A percentile compares a stretch with the other conserved stretches of the same genome.
Evolutionary conservation across 805 yeast genomes (phyloP).

Genomic region (Starmerella roubikii): DNA sequence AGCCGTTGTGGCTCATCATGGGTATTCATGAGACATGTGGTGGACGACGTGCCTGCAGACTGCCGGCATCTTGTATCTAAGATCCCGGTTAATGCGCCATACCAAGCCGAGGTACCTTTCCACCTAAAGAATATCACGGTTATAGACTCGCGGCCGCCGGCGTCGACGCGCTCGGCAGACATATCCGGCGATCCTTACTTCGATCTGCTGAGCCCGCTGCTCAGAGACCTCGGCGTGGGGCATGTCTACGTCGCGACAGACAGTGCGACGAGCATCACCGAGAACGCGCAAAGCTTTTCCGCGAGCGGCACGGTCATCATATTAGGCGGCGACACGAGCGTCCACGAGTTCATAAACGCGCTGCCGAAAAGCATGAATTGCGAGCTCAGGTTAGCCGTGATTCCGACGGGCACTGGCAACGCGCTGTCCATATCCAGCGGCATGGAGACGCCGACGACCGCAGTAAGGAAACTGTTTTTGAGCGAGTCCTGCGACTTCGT

Average conservation of each 20-base stretch:
- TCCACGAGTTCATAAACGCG: conserved; percentile 59
- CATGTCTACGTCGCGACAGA: conserved; percentile 28
- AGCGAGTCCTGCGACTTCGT: conserved; percentile 7
- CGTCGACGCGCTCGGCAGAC: conserved; percentile 11
- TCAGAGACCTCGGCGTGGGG: conserved; percentile 23
- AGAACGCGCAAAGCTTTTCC: conserved; percentile 24
- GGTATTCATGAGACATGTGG: conserved; percentile 7
- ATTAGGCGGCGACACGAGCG: conserved; percentile 77
- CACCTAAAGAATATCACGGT: conserved; percentile 24
- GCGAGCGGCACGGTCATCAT: conserved; percentile 37
- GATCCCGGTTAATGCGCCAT: conserved; percentile 11
- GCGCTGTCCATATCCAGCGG: conserved; percentile 57
- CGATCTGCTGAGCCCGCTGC: conserved; percentile 24
- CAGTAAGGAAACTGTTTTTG: conserved; percentile 22
- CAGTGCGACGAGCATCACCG: conserved; percentile 21
- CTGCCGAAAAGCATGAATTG: conserved; percentile 18
- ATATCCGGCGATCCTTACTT: conserved; percentile 20
- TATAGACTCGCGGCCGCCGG: conserved; percentile 26
- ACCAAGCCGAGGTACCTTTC: conserved; percentile 14
- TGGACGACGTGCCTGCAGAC: conserved; percentile 4
- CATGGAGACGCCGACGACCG: conserved; percentile 20
- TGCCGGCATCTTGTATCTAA: conserved; percentile 6
- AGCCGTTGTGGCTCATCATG: conserved; percentile 1
- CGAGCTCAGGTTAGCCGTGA: conserved; percentile 20
- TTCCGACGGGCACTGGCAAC: conserved; percentile 84